A percentile compares a stretch with the other conserved stretches of the same genome.
phyloP scores from a whole-genome alignment of 106 monocot species.

The Dendrobium catenatum region DNA sequence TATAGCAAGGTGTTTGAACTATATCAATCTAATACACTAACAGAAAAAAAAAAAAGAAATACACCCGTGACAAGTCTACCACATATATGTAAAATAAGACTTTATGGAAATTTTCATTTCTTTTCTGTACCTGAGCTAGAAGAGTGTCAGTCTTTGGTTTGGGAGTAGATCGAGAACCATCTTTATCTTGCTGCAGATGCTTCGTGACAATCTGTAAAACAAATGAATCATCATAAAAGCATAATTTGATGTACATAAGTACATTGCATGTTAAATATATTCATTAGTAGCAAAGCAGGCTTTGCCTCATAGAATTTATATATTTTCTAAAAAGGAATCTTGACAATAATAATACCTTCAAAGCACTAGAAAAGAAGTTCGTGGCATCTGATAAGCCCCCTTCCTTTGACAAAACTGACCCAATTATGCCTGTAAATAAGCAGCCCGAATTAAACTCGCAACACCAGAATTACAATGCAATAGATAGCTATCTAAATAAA shows the following conservation, averaged over 20 bases:
- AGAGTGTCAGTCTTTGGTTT: slow-evolving; percentile 41
- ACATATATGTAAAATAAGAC: neutral
- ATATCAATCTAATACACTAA: too few relatives aligned
- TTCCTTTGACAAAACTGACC: slow-evolving; percentile 37
- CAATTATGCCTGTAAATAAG: slow-evolving; percentile 36
- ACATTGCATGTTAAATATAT: neutral
- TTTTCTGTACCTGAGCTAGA: slow-evolving; percentile 37
- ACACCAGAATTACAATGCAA: neutral
- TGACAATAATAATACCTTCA: slow-evolving; percentile 30
- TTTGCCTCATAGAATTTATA: neutral
- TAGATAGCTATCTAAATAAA: neutral
- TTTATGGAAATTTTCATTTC: neutral
- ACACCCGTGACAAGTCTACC: neutral
- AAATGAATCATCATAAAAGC: neutral
- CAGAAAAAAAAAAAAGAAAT: neutral
- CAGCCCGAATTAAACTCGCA: neutral
- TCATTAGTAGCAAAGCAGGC: neutral
- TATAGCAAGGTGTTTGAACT: too few relatives aligned
- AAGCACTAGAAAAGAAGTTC: slow-evolving; percentile 44
- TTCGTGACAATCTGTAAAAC: slow-evolving; percentile 33
- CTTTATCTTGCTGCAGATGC: slow-evolving; percentile 43
- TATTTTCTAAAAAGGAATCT: neutral
- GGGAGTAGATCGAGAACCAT: slow-evolving; percentile 12
- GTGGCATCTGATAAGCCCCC: slow-evolving; percentile 27
- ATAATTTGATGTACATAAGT: neutral